Evolutionary conservation across 164 flowering plant species (phyloP).

Genomic region (Akebia trifoliata): DNA sequence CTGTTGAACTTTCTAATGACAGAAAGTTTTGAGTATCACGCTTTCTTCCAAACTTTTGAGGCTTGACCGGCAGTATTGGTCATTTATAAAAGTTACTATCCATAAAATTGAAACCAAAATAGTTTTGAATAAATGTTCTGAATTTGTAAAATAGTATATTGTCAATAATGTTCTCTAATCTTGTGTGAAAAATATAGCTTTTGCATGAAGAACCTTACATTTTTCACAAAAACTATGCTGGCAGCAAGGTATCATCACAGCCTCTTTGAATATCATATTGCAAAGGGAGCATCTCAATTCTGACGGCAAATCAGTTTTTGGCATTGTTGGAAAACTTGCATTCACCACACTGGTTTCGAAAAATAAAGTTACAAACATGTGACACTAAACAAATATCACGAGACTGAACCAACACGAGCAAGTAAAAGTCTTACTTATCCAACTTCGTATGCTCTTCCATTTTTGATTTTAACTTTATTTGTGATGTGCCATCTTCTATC

Average conservation of each 20-base stretch:
- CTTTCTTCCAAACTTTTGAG: not conserved
- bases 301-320: constrained; percentile 38
- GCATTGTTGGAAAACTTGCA: constrained; percentile 19
- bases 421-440: constrained; percentile 25
- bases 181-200: too few relatives aligned
- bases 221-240: constrained; percentile 74
- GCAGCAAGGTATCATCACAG: constrained; percentile 85
- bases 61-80: not conserved
- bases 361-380: constrained; percentile 3
- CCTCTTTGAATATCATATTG: constrained; percentile 48
- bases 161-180: too few relatives aligned
- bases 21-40: not conserved
- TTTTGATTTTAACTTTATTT: constrained; percentile 14
- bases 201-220: constrained; percentile 38
- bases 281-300: constrained; percentile 73
- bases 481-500: constrained; percentile 14
- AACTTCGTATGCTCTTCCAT: constrained; percentile 24
- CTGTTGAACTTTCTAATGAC: not conserved
- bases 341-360: constrained; percentile 21
- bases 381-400: constrained; percentile 1
- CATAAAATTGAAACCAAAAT: too few relatives aligned
- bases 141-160: too few relatives aligned
- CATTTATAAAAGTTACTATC: too few relatives aligned
- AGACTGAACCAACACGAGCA: not conserved
- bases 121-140: too few relatives aligned